Base-by-base conservation (phyloP, 129 eudicot species). In the Silybum marianum region DNA sequence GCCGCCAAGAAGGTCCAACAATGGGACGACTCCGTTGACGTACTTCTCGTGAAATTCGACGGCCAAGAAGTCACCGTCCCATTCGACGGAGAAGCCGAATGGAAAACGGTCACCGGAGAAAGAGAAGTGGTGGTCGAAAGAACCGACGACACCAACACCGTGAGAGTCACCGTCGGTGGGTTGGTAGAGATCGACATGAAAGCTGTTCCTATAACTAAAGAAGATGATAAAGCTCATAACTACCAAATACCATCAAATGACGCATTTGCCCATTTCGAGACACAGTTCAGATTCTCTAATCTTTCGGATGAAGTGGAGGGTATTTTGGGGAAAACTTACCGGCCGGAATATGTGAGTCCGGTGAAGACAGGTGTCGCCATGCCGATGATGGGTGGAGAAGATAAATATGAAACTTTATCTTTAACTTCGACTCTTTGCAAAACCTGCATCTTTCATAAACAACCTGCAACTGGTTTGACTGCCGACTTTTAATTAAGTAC, bases 361-460 rank as follows among this genome's bases (percentile, higher is more conserved):
- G 89, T 80, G 22, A 88, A 90, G 67, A 71, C 74, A 70, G 92
- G 92, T 2, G 92, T 86, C 10, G 85, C 90, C 0, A 90, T 90
- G 92, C 92, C 92, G 16, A 86, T 88, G 74, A 88, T 90, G 92
- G 92, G 92, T 7, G 92, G 92, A 42, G 95, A 90, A 77, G 92
- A 90, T 44, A 88, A 90, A 79, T 90, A 90, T 77, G 86, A 86
- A 81, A 83, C 82, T 12, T 71, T 86, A 9, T 84, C 88, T 11
- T 83, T 90, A 24, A 60, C 86, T 26, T 86, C 95, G 7, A 6
- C 87, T n/a, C 21, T 44, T 77, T 90, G 92, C 84, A 88, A 86
- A 6, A 79, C 60, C 0, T 90, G 90, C 85, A 82, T 79, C 76
- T 90, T 86, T 71, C 83, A 89, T 9, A 80, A 84, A 26, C 54